Conservation (phyloP, 352 stramenopile species). For the Phytophthora sansomeana region DNA sequence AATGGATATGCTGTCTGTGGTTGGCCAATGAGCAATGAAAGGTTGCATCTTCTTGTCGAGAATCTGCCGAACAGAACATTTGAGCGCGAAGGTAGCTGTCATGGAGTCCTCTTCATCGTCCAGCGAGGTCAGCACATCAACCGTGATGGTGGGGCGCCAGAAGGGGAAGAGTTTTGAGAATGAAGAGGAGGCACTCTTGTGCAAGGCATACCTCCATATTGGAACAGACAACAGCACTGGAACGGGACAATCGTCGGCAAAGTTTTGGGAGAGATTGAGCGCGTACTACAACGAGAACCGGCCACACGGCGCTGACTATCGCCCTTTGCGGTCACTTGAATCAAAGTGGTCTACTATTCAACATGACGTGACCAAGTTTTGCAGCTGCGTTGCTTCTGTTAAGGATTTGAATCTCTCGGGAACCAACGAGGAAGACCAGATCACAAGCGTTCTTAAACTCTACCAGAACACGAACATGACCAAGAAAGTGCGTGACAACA, state of each 20-base stretch:
- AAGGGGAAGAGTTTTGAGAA: background rate
- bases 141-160: too few species aligned
- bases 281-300: background rate
- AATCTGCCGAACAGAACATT: too few species aligned
- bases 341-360: constrained; percentile 15
- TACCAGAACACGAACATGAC: constrained; percentile 4
- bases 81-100: too few species aligned
- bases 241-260: background rate
- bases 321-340: background rate
- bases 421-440: constrained; percentile 1
- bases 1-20: too few species aligned
- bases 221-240: background rate
- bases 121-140: too few species aligned
- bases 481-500: background rate
- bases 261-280: background rate
- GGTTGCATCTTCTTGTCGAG: too few species aligned
- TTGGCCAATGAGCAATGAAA: too few species aligned
- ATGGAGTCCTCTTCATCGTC: too few species aligned
- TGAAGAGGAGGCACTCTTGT: background rate
- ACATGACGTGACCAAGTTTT: constrained; percentile 9
- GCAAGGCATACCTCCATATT: background rate
- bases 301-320: background rate
- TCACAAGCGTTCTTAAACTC: background rate
- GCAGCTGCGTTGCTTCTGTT: background rate
- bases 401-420: constrained; percentile 4